These are phyloP conservation scores for Tetraselmis striata DNA, from an alignment of 139 green algal species.

Conservation along the genomic window DNA sequence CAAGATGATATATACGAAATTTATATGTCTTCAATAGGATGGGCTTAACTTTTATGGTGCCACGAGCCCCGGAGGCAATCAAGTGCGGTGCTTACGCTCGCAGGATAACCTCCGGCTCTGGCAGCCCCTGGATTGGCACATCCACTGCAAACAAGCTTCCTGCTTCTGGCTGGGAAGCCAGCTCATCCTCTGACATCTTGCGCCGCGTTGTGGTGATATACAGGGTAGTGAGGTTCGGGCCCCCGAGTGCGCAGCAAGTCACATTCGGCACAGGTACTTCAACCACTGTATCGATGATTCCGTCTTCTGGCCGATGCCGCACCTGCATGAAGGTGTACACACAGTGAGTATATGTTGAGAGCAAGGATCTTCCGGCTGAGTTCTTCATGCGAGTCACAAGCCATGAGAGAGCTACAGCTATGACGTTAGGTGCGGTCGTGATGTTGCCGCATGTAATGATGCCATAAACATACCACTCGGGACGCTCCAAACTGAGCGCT, in stretches of 20 bases:
- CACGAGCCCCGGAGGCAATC: too few relatives aligned
- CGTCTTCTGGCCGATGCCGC: background rate
- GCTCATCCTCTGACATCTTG: background rate
- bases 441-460: too few relatives aligned
- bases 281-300: background rate
- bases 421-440: too few relatives aligned
- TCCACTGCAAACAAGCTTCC: background rate
- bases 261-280: background rate
- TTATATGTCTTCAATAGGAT: too few relatives aligned
- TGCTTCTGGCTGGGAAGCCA: background rate
- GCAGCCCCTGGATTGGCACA: background rate
- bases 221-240: background rate
- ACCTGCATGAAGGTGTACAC: background rate
- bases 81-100: too few relatives aligned
- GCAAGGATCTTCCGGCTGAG: too few relatives aligned
- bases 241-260: background rate
- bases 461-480: background rate
- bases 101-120: background rate
- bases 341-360: too few relatives aligned
- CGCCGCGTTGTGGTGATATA: background rate
- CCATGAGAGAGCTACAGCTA: too few relatives aligned
- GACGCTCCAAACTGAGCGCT: background rate
- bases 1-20: too few relatives aligned
- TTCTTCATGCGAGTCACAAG: too few relatives aligned
- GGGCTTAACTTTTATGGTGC: too few relatives aligned